Evolutionary conservation across 352 stramenopile genomes (phyloP).

Genomic region (Globisporangium okanoganense): DNA sequence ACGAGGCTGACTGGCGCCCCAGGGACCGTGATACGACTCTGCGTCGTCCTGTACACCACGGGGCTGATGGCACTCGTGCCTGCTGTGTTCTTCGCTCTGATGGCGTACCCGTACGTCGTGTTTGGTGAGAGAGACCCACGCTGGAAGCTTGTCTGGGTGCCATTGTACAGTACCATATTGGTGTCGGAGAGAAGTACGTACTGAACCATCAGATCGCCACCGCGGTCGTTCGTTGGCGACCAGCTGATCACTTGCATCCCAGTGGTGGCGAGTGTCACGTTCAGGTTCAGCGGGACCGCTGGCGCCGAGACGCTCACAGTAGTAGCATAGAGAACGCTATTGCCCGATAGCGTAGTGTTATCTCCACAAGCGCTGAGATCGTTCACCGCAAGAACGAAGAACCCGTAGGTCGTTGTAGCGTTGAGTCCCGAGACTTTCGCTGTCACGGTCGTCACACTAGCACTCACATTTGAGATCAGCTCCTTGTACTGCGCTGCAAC

Average conservation of each 20-base stretch:
- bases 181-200: conserved; percentile 37
- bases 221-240: conserved; percentile 31
- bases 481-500: conserved; percentile 29
- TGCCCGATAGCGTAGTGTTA: conserved; percentile 19
- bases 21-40: conserved; percentile 20
- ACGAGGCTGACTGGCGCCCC: conserved; percentile 22
- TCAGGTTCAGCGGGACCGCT: conserved; percentile 28
- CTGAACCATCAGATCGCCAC: conserved; percentile 24
- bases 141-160: conserved; percentile 28
- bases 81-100: conserved; percentile 37
- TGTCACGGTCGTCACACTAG: conserved; percentile 18
- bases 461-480: conserved; percentile 23
- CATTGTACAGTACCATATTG: conserved; percentile 35
- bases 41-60: conserved; percentile 20
- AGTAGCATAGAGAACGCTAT: conserved; percentile 28
- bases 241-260: conserved; percentile 46
- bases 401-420: conserved; percentile 50
- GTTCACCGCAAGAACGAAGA: conserved; percentile 48
- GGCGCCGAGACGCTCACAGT: conserved; percentile 30
- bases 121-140: conserved; percentile 30
- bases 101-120: conserved; percentile 40
- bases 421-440: conserved; percentile 36
- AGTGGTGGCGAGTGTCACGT: conserved; percentile 25
- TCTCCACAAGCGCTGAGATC: conserved; percentile 46
- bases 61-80: conserved; percentile 30